Conservation (phyloP, 495 filamentous ascomycete genomes). For the Penicillium arizonense region DNA sequence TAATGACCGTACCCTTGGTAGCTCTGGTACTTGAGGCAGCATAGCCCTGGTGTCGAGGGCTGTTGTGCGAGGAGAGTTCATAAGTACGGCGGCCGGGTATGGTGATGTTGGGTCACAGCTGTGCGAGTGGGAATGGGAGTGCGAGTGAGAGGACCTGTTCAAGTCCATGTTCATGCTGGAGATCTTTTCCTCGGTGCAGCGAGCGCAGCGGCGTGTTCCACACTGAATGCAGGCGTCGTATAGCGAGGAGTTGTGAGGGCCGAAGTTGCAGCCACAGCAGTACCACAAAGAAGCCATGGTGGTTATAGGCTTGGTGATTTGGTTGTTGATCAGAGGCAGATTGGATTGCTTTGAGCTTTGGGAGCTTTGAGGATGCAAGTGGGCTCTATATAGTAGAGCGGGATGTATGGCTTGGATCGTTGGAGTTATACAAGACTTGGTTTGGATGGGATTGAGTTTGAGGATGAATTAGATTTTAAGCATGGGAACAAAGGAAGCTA, state of each 20-base stretch:
- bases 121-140: constrained; percentile 8
- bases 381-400: too few species aligned
- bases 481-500: constrained; percentile 1
- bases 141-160: constrained; percentile 6
- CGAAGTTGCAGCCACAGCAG: constrained; percentile 33
- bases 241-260: constrained; percentile 26
- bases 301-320: neutral
- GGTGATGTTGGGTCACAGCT: constrained; percentile 13
- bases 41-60: constrained; percentile 7
- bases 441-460: constrained; percentile 9
- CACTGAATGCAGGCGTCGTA: constrained; percentile 30
- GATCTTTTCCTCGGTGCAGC: constrained; percentile 20
- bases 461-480: constrained; percentile 8
- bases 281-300: constrained; percentile 31
- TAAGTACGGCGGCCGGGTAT: constrained; percentile 15
- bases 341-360: too few species aligned
- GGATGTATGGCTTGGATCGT: too few species aligned
- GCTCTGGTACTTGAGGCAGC: constrained; percentile 6
- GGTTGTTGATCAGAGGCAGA: neutral
- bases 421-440: neutral
- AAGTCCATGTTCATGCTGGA: constrained; percentile 2
- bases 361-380: too few species aligned
- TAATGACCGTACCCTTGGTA: constrained; percentile 12
- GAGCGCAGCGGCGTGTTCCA: constrained; percentile 12
- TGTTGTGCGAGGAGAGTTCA: constrained; percentile 2